Base-by-base conservation (phyloP, 2,329 filamentous ascomycete genomes). In the Fusarium sulawesiense region DNA sequence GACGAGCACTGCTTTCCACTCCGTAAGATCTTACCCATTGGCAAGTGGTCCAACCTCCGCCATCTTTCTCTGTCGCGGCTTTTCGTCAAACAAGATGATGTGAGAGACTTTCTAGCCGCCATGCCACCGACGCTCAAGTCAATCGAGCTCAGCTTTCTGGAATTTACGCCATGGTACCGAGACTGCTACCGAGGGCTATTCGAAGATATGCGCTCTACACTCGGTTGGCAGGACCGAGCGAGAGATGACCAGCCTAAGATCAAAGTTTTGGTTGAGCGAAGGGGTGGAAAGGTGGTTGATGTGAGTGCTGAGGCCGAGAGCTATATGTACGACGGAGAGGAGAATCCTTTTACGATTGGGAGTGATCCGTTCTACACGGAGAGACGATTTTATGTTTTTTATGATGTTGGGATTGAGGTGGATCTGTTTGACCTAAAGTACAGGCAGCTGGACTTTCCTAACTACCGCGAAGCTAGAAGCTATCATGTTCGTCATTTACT, bases 131-230 rank as follows among this genome's bases (percentile, higher is more conserved):
- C 76, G 1, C 23, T 80, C 1, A 68, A 72, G 12, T 77, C 76
- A 2, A 61, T 81, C 1, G 75, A 82, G 29, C 66, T 82, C 8
- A 80, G 78, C 46, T 77, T 76, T 14, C 64, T 81, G 2, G 12
- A 11, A 5, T 80, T 80, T 25, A 2, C 75, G 16, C 58, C 66
- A 20, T 48, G 45, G 45, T 5, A 16, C 5, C 5, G 37, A 13
- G 56, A 49, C 4, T 8, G 34, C 8, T 64, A 71, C 8, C 23
- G 49, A 3, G n/a, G 42, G 14, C 8, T 73, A 6, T 23, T 71
- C 3, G 12, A 57, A 14, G 46, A 64, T 0, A 54, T 72, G 29
- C 54, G 67, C 4, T 27, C 47, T 3, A 60, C 23, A 1, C 30
- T 59, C 1, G 56, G 12, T 2, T 73, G 64, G 71, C 59, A 54